phyloP scores from a whole-genome alignment of 805 yeast genomes.

The Saturnispora diversa region DNA sequence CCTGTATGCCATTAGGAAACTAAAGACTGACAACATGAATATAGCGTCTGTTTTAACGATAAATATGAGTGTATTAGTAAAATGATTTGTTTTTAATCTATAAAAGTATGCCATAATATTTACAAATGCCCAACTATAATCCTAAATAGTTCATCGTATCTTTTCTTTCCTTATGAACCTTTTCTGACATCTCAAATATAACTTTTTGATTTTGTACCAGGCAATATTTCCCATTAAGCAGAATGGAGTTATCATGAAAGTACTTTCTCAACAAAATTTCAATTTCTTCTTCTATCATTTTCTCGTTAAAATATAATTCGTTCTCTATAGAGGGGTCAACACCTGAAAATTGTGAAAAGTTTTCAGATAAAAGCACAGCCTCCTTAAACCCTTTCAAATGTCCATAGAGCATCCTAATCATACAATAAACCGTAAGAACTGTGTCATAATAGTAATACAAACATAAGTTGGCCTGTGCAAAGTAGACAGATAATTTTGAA shows the following conservation, averaged over 20 bases:
- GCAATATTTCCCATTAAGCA: neutral
- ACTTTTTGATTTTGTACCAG: slow-evolving; percentile 1
- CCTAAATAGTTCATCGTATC: slow-evolving; percentile 1
- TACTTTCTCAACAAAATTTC: neutral
- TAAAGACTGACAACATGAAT: too few relatives aligned
- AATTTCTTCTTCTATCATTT: neutral
- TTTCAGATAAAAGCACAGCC: slow-evolving; percentile 9
- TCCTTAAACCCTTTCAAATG: slow-evolving; percentile 22
- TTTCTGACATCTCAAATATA: slow-evolving; percentile 4
- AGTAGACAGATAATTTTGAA: slow-evolving; percentile 10
- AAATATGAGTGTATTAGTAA: too few relatives aligned
- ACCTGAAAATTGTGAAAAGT: slow-evolving; percentile 11
- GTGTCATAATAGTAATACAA: slow-evolving; percentile 11
- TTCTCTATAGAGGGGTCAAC: slow-evolving; percentile 10
- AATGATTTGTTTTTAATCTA: neutral
- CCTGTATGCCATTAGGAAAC: neutral
- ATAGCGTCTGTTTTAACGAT: too few relatives aligned
- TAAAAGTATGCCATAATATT: neutral
- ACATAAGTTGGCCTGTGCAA: slow-evolving; percentile 2
- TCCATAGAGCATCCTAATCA: slow-evolving; percentile 14
- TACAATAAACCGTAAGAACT: slow-evolving; percentile 17
- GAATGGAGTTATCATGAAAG: neutral
- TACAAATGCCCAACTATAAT: neutral
- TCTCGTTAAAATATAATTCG: neutral
- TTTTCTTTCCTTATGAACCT: neutral